phyloP scores from a whole-genome alignment of 176 grass and related monocot genomes.

The Rhynchospora breviuscula region DNA sequence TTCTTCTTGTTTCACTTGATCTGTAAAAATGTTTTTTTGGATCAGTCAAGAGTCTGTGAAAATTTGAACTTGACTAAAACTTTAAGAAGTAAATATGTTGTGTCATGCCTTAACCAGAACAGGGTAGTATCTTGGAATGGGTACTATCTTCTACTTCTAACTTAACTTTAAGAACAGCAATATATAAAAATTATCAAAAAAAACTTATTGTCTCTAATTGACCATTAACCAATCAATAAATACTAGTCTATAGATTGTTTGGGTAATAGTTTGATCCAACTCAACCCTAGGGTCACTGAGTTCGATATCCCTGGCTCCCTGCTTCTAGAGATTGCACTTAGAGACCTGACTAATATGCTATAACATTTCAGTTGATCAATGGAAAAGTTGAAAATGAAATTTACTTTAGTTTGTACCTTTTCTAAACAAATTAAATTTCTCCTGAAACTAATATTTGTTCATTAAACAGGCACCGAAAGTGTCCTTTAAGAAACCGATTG shows the following conservation, averaged over 20 bases:
- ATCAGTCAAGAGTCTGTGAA: not conserved
- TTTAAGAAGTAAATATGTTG: too few species aligned
- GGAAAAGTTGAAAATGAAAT: not conserved
- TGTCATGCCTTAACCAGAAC: too few species aligned
- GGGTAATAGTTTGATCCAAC: too few species aligned
- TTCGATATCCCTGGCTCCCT: too few species aligned
- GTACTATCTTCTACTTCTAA: not conserved
- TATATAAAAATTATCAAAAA: not conserved
- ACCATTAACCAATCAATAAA: not conserved
- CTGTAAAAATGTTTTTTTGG: not conserved
- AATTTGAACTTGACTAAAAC: too few species aligned
- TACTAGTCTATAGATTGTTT: too few species aligned
- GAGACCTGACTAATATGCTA: not conserved
- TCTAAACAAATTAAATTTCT: not conserved
- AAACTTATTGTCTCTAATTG: not conserved
- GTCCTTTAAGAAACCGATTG: constrained; percentile 74
- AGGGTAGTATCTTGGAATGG: too few species aligned
- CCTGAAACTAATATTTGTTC: not conserved
- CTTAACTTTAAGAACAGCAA: not conserved
- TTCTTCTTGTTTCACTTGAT: not conserved
- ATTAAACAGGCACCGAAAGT: constrained; percentile 65
- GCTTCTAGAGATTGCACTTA: not conserved
- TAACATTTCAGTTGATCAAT: not conserved
- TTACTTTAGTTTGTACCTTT: not conserved
- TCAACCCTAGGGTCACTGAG: too few species aligned